phyloP scores from a whole-genome alignment of 257 asterid genomes.

The Galeopsis tetrahit region DNA sequence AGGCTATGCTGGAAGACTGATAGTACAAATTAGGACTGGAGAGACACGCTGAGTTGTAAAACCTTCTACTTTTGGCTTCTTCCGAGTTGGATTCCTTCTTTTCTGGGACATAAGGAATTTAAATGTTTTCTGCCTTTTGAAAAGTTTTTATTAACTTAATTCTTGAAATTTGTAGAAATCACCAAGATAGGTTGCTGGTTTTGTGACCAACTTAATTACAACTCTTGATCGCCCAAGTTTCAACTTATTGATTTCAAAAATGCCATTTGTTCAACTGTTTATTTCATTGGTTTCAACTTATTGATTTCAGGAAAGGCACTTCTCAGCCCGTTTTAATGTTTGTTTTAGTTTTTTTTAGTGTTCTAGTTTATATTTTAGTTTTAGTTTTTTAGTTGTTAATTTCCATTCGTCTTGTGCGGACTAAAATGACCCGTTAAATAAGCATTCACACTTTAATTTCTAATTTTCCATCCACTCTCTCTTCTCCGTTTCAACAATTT shows the following conservation, averaged over 20 bases:
- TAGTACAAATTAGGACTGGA: slow-evolving; percentile 13
- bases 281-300: too few species aligned
- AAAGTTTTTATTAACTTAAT: background rate
- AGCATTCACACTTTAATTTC: too few species aligned
- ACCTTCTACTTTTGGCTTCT: slow-evolving; percentile 7
- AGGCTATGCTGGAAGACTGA: slow-evolving; percentile 87
- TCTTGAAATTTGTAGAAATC: background rate
- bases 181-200: background rate
- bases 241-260: background rate
- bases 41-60: slow-evolving; percentile 4
- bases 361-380: too few species aligned
- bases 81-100: background rate
- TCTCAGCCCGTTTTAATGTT: too few species aligned
- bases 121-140: background rate
- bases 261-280: background rate
- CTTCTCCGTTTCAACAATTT: too few species aligned
- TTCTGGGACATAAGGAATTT: too few species aligned
- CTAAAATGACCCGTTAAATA: too few species aligned
- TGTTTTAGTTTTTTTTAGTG: too few species aligned
- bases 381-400: too few species aligned
- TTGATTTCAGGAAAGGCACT: too few species aligned
- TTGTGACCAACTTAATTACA: background rate
- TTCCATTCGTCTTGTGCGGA: too few species aligned
- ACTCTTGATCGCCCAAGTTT: background rate
- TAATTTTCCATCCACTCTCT: too few species aligned